Evolutionary conservation across 768 basidiomycete genomes (phyloP).

Genomic region (Mycena haematopus): DNA sequence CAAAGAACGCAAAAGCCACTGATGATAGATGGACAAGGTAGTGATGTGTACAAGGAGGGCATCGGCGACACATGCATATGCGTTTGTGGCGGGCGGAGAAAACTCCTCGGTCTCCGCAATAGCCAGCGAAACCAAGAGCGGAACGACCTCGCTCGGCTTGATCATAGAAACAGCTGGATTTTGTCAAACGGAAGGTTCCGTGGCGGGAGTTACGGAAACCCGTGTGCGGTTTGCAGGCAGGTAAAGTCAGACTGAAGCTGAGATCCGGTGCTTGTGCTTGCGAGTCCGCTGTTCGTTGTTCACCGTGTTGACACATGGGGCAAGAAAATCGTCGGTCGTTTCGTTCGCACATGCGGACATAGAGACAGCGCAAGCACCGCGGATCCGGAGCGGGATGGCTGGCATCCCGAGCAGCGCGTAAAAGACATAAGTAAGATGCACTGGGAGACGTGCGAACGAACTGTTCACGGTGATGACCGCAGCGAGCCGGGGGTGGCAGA

Average conservation of each 20-base stretch:
- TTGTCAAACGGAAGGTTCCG: background rate
- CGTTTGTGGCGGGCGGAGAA: background rate
- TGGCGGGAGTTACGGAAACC: background rate
- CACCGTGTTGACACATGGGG: too few relatives aligned
- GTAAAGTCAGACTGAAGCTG: too few relatives aligned
- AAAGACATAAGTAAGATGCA: slow-evolving; percentile 6
- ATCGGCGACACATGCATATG: background rate
- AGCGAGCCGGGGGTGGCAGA: slow-evolving; percentile 11
- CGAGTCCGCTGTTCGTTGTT: too few relatives aligned
- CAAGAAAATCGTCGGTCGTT: too few relatives aligned
- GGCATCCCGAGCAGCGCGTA: slow-evolving; percentile 20
- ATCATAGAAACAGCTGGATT: too few relatives aligned
- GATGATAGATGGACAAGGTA: background rate
- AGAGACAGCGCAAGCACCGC: too few relatives aligned
- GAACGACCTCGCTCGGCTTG: background rate
- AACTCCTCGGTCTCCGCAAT: slow-evolving; percentile 17
- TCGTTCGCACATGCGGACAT: too few relatives aligned
- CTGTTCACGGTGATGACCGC: slow-evolving; percentile 6
- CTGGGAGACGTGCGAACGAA: background rate
- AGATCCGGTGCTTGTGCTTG: too few relatives aligned
- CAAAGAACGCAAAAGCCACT: background rate
- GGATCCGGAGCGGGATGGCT: background rate
- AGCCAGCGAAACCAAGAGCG: background rate
- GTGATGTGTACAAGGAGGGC: too few relatives aligned
- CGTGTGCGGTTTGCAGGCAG: background rate